Evolutionary conservation across 371 early-diverging fungal genomes (phyloP).

Genomic region (Batkoa obscura): DNA sequence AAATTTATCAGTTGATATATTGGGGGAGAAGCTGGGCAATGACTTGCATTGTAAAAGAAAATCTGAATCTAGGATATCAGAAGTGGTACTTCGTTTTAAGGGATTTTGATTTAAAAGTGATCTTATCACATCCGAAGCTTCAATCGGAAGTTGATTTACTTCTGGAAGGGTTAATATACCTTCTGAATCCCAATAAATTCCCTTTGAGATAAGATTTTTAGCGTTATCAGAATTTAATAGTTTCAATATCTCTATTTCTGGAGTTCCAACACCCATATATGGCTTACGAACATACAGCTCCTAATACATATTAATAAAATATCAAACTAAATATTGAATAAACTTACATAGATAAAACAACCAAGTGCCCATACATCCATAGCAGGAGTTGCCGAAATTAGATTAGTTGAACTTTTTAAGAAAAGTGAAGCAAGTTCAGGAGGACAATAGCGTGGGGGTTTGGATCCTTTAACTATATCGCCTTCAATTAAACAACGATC

Average conservation of each 20-base stretch:
- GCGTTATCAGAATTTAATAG: not conserved
- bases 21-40: not conserved
- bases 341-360: slow-evolving; percentile 4
- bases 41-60: not conserved
- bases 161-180: not conserved
- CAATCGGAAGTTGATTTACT: not conserved
- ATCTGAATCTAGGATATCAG: not conserved
- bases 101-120: not conserved
- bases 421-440: slow-evolving; percentile 2
- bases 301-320: not conserved
- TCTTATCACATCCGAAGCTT: not conserved
- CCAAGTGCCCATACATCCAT: slow-evolving; percentile 8
- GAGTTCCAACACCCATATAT: not conserved
- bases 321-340: not conserved
- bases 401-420: not conserved
- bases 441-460: not conserved
- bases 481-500: not conserved
- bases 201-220: not conserved
- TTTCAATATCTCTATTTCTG: not conserved
- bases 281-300: slow-evolving; percentile 1
- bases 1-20: not conserved
- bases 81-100: not conserved
- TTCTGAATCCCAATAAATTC: not conserved
- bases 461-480: not conserved
- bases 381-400: not conserved